Percentiles rank a stretch among this genome's conserved stretches.
Evolutionary conservation across 495 filamentous ascomycete genomes (phyloP).

Genomic region (Hypoxylon rickii): DNA sequence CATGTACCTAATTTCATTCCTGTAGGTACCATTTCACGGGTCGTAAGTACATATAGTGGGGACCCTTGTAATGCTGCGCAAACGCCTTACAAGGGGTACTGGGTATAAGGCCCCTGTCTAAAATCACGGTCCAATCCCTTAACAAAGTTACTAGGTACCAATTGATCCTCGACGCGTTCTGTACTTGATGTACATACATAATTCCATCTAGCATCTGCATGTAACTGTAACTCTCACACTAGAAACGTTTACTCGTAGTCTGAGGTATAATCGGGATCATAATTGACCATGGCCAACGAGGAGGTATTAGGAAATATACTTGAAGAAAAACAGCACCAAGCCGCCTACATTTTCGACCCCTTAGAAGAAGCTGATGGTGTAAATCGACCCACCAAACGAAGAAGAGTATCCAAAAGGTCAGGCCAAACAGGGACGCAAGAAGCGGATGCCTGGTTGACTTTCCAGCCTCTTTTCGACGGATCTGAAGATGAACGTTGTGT

Average conservation of each 20-base stretch:
- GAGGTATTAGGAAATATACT: conserved; percentile 26
- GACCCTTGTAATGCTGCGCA: background rate
- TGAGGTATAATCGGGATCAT: background rate
- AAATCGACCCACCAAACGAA: conserved; percentile 66
- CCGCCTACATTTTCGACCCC: conserved; percentile 72
- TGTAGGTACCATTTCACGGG: too few species aligned
- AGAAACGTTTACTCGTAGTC: background rate
- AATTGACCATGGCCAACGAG: conserved; percentile 29
- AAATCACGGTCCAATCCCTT: conserved; percentile 14
- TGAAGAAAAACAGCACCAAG: conserved; percentile 56
- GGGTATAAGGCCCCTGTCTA: background rate
- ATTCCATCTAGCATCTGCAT: too few species aligned
- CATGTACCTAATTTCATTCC: too few species aligned
- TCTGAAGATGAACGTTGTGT: conserved; percentile 59
- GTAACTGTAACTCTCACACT: too few species aligned
- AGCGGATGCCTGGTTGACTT: conserved; percentile 36
- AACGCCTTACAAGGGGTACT: background rate
- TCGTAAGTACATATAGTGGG: too few species aligned
- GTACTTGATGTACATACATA: too few species aligned
- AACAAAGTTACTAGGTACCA: conserved; percentile 7
- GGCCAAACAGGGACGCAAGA: conserved; percentile 28
- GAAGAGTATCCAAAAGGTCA: conserved; percentile 54
- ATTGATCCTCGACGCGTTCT: too few species aligned
- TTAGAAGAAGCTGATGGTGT: conserved; percentile 38
- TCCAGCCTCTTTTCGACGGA: conserved; percentile 67